phyloP scores from a whole-genome alignment of 441 rosid species.

The Geranium incanum region DNA sequence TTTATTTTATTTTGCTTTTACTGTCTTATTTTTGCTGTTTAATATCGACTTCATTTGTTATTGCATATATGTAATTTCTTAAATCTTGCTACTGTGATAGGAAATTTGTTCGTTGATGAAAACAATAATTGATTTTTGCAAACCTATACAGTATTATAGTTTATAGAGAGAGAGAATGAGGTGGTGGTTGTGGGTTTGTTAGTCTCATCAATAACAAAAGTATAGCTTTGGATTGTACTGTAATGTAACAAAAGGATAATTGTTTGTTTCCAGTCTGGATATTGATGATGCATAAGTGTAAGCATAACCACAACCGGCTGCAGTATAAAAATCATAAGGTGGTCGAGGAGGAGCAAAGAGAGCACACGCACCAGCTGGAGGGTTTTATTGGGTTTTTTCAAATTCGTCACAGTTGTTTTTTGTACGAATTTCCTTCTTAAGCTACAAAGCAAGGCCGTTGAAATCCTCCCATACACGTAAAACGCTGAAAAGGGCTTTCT shows the following conservation, averaged over 20 bases:
- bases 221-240: constrained; percentile 3
- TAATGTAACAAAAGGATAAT: background rate
- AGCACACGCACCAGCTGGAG: constrained; percentile 11
- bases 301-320: background rate
- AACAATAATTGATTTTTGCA: background rate
- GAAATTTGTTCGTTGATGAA: constrained; percentile 7
- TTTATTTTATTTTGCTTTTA: constrained; percentile 13
- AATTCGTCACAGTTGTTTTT: constrained; percentile 36
- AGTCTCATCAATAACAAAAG: constrained; percentile 5
- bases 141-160: background rate
- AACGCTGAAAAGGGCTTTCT: background rate
- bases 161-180: constrained; percentile 3
- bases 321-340: constrained; percentile 36
- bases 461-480: constrained; percentile 26
- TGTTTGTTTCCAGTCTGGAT: constrained; percentile 26
- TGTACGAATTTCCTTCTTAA: constrained; percentile 34
- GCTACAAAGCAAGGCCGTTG: constrained; percentile 42
- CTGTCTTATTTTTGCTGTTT: background rate
- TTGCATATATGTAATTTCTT: background rate
- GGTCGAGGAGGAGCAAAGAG: constrained; percentile 28
- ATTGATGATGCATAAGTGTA: constrained; percentile 43
- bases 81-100: background rate
- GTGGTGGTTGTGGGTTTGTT: background rate
- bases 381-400: constrained; percentile 46
- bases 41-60: background rate